A percentile compares a stretch with the other conserved stretches of the same genome.
These are phyloP conservation scores for Triticum turgidum DNA, from an alignment of 176 grass and related monocot genomes.

Conservation along the genomic window DNA sequence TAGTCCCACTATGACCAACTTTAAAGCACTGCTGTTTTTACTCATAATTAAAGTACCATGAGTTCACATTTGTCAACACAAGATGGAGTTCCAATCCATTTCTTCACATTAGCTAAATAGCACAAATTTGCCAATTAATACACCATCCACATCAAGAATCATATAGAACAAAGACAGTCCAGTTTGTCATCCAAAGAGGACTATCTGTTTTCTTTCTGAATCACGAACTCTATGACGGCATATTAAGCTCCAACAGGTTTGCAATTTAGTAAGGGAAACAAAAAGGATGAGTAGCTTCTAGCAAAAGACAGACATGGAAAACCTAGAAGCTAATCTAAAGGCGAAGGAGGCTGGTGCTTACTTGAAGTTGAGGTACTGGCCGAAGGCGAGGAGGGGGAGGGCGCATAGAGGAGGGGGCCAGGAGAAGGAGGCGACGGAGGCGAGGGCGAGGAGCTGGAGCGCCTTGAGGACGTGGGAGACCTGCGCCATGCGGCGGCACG, in stretches of 20 bases:
- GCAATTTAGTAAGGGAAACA: not conserved
- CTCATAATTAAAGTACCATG: not conserved
- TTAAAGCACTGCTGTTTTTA: not conserved
- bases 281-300: not conserved
- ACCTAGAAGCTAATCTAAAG: not conserved
- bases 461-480: conserved; percentile 82
- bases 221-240: not conserved
- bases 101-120: not conserved
- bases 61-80: not conserved
- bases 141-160: not conserved
- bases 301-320: not conserved
- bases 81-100: not conserved
- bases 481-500: conserved; percentile 84
- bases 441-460: conserved; percentile 66
- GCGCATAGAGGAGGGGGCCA: conserved; percentile 64
- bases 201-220: not conserved
- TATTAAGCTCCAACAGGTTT: not conserved
- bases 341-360: conserved; percentile 33
- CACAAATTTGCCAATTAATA: not conserved
- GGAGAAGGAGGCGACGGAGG: conserved; percentile 72
- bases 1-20: too few relatives aligned
- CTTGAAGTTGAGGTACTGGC: conserved; percentile 95
- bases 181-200: not conserved
- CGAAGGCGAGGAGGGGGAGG: conserved; percentile 52
- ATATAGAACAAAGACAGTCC: too few relatives aligned